Conservation (phyloP, 805 yeast genomes). For the Suhomyces sp. region DNA sequence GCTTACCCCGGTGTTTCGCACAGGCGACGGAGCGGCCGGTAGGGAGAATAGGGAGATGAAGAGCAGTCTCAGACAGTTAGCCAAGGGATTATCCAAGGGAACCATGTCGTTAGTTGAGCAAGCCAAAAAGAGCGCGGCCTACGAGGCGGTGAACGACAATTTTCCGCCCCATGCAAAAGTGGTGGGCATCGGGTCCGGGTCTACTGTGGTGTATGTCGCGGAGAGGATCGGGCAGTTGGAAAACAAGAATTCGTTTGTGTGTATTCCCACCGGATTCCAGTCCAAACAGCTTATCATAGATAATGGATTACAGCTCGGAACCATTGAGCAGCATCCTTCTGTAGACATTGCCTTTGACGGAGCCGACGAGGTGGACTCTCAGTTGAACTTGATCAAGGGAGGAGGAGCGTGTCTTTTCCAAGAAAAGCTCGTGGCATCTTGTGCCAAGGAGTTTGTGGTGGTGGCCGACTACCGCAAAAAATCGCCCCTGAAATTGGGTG, state of each 20-base stretch:
- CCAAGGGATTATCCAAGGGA: too few species aligned
- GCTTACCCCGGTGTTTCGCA: neutral
- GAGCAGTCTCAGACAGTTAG: neutral
- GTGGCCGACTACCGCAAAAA: constrained; percentile 93
- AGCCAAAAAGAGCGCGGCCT: constrained; percentile 90
- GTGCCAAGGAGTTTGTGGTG: constrained; percentile 71
- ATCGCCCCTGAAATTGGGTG: constrained; percentile 65
- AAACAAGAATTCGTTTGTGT: constrained; percentile 56
- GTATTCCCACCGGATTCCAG: constrained; percentile 97
- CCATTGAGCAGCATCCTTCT: constrained; percentile 77
- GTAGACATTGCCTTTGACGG: constrained; percentile 97
- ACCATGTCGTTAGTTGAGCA: constrained; percentile 50
- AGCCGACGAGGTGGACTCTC: constrained; percentile 90
- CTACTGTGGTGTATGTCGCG: constrained; percentile 96
- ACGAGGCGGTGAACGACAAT: constrained; percentile 87
- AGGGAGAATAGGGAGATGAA: too few species aligned
- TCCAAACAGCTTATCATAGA: constrained; percentile 79
- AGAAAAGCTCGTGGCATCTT: constrained; percentile 87
- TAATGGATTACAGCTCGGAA: constrained; percentile 74
- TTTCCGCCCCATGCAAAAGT: constrained; percentile 66
- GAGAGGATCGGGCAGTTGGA: constrained; percentile 79
- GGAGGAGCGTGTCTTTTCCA: constrained; percentile 98
- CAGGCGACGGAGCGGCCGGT: neutral
- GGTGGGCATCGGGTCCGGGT: constrained; percentile 94
- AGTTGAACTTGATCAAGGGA: constrained; percentile 88